Base-by-base conservation (phyloP, 768 basidiomycete species). In the Sistotremastrum suecicum region DNA sequence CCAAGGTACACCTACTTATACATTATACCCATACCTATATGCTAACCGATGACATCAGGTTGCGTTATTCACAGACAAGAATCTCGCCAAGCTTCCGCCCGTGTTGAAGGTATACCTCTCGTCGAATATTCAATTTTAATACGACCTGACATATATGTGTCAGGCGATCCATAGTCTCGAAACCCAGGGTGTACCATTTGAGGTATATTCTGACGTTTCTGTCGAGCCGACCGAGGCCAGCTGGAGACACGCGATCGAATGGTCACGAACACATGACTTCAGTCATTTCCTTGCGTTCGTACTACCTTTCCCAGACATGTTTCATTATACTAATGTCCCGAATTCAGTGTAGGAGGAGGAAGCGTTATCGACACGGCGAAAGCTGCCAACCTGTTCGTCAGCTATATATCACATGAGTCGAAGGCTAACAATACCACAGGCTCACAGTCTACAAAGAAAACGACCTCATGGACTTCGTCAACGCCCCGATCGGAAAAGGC, bases 291-390 rank as follows among this genome's bases (percentile, higher is more conserved):
- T 90, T 20, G 89, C 87, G 87, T 88, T 54, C 47, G 78, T 69
- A 34, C 34, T 45, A 37, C 36, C 8, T 45, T 7, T 42, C 30
- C 34, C n/a, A 12, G 35, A 11, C 43, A 9, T 3, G 4, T 2
- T 30, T 7, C 40, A 37, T 47, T 30, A 43, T 30, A 29, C 12
- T 29, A 28, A 43, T 48, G 40, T 34, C 7, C 9, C 41, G 20
- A 20, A n/a, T 50, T 30, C 52, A 85, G 87, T 37, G 80, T 91
- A 32, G 88, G 89, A 50, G 89, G 89, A n/a, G 89, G 89, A 51
- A 89, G 85, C 55, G 86, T 89, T 29, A 95, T 95, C 57, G 92
- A 95, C 59, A 95, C 91, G 0, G 86, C 91, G 44, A 98, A 98
- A 60, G 78, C 90, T 5, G 91, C 94, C 33, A 98, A 97, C 63